phyloP scores from a whole-genome alignment of 306 rosid species.

The Amphicarpaea edgeworthii region DNA sequence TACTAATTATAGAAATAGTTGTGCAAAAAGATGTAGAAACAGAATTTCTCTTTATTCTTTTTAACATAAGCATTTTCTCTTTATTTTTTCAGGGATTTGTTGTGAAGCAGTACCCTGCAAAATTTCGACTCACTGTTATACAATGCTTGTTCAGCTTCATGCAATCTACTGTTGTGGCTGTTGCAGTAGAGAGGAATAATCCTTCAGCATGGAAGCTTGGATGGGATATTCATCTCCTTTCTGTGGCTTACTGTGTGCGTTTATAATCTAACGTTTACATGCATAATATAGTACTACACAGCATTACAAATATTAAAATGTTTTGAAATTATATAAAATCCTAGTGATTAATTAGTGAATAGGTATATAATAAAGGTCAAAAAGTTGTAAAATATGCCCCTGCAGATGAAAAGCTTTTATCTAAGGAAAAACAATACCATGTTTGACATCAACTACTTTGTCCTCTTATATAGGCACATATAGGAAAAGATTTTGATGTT shows the following conservation, averaged over 20 bases:
- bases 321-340: neutral
- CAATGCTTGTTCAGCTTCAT: constrained; percentile 80
- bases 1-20: neutral
- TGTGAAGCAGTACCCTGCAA: constrained; percentile 83
- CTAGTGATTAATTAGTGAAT: neutral
- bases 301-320: neutral
- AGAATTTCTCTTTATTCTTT: neutral
- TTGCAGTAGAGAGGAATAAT: constrained; percentile 61
- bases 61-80: neutral
- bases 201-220: constrained; percentile 90
- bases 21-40: neutral
- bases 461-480: neutral
- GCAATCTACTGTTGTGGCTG: constrained; percentile 67
- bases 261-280: constrained; percentile 11
- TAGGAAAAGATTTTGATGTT: neutral
- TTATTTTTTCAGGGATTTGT: constrained; percentile 60
- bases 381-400: neutral
- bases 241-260: constrained; percentile 88
- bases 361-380: constrained; percentile 2
- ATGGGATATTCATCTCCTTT: constrained; percentile 86
- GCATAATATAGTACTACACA: neutral
- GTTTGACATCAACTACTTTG: constrained; percentile 3
- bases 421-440: neutral
- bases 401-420: neutral
- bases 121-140: constrained; percentile 72